phyloP scores from a whole-genome alignment of 1,284 basidiomycete species.

The Veloboletus limbatus region DNA sequence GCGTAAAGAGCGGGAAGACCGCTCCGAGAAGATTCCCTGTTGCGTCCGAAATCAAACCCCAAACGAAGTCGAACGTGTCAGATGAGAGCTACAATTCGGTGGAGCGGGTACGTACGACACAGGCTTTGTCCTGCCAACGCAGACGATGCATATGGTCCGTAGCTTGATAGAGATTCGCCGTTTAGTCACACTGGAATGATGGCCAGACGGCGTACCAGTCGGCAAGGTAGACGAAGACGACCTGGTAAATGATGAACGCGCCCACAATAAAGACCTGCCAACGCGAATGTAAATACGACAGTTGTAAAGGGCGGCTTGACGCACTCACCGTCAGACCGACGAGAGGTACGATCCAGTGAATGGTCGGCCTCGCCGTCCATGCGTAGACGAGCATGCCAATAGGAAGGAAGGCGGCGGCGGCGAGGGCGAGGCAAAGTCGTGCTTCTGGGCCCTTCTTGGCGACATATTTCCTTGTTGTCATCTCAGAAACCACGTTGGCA shows the following conservation, averaged over 20 bases:
- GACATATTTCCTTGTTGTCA: slow-evolving; percentile 28
- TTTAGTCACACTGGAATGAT: not conserved
- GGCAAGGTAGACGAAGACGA: slow-evolving; percentile 69
- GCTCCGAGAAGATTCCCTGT: slow-evolving; percentile 58
- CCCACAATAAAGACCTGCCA: slow-evolving; percentile 52
- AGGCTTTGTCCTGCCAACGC: slow-evolving; percentile 77
- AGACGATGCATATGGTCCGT: slow-evolving; percentile 73
- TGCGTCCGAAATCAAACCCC: slow-evolving; percentile 2
- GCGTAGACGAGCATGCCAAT: slow-evolving; percentile 52
- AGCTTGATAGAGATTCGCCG: slow-evolving; percentile 38
- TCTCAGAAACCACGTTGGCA: slow-evolving; percentile 14
- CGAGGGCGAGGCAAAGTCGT: slow-evolving; percentile 55
- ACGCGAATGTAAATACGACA: not conserved
- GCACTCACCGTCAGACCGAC: slow-evolving; percentile 43
- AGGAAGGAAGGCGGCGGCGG: slow-evolving; percentile 52
- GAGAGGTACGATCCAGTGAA: slow-evolving; percentile 44
- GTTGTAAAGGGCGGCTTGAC: not conserved
- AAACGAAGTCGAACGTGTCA: slow-evolving; percentile 17
- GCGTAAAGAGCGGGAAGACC: slow-evolving; percentile 64
- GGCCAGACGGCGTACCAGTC: slow-evolving; percentile 51
- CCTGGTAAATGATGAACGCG: slow-evolving; percentile 59
- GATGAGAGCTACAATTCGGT: not conserved
- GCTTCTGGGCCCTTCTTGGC: slow-evolving; percentile 58
- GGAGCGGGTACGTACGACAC: slow-evolving; percentile 44
- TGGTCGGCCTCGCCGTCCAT: slow-evolving; percentile 35